Percentiles rank a stretch among this genome's conserved stretches.
Evolutionary conservation across 208 protist genomes (phyloP).

Genomic region (Trypanosoma avium): DNA sequence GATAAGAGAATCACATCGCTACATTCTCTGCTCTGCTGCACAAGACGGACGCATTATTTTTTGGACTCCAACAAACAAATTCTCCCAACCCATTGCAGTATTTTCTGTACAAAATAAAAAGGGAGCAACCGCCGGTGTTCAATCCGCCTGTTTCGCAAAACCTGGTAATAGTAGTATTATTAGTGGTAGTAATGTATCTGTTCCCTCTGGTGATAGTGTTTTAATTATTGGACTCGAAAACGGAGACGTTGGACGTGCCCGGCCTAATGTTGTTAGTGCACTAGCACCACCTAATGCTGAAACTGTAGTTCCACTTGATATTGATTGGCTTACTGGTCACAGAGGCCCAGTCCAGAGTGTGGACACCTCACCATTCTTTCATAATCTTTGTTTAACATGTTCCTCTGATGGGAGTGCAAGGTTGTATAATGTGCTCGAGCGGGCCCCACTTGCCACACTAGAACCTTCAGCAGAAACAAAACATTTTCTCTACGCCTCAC

Average conservation of each 20-base stretch:
- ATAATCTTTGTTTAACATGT: constrained; percentile 84
- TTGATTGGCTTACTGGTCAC: constrained; percentile 78
- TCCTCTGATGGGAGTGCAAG: constrained; percentile 84
- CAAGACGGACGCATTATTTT: constrained; percentile 78
- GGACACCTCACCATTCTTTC: constrained; percentile 81
- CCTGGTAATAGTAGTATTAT: constrained; percentile 14
- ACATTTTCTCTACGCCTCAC: constrained; percentile 81
- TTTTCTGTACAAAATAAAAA: constrained; percentile 62
- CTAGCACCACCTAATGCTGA: constrained; percentile 1
- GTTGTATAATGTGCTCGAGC: constrained; percentile 80
- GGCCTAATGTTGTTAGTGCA: constrained; percentile 30
- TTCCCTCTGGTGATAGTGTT: constrained; percentile 52
- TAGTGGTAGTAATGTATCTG: constrained; percentile 14
- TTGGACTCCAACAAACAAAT: constrained; percentile 74
- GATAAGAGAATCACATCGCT: constrained; percentile 50
- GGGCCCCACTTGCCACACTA: constrained; percentile 60
- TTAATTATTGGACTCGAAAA: constrained; percentile 84
- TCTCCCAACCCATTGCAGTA: constrained; percentile 51
- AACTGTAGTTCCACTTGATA: constrained; percentile 42
- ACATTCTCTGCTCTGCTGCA: constrained; percentile 64
- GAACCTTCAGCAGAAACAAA: constrained; percentile 81
- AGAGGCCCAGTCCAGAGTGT: constrained; percentile 77
- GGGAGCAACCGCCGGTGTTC: constrained; percentile 56
- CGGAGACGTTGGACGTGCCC: constrained; percentile 82
- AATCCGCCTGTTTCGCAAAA: constrained; percentile 46